These are phyloP conservation scores for Dissoconium aciculare DNA, from an alignment of 2,329 filamentous ascomycete genomes.

Conservation along the genomic window DNA sequence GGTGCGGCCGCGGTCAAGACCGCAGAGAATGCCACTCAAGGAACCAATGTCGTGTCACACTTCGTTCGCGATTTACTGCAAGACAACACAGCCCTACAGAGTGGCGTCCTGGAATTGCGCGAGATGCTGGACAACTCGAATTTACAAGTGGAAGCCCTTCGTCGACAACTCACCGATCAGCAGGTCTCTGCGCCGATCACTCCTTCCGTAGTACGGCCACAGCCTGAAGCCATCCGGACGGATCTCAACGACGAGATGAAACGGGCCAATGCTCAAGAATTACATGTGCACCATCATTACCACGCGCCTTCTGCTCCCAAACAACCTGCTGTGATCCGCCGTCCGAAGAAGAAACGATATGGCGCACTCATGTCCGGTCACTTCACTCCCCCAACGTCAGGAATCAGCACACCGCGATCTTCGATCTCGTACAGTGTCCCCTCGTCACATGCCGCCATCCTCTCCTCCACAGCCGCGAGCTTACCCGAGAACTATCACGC, in stretches of 20 bases:
- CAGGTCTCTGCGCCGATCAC: constrained; percentile 5
- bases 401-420: constrained; percentile 24
- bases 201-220: too few species aligned
- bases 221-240: constrained; percentile 11
- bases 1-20: constrained; percentile 60
- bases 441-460: constrained; percentile 40
- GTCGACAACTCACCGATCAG: constrained; percentile 67
- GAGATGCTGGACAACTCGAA: constrained; percentile 86
- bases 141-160: constrained; percentile 75
- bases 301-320: constrained; percentile 42
- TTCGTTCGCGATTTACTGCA: constrained; percentile 92
- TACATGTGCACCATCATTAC: constrained; percentile 93
- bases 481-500: constrained; percentile 44
- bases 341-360: constrained; percentile 58
- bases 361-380: constrained; percentile 41
- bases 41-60: constrained; percentile 68
- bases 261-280: constrained; percentile 54
- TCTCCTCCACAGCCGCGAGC: constrained; percentile 48
- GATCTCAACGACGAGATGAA: constrained; percentile 51
- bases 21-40: constrained; percentile 42
- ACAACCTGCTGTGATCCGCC: constrained; percentile 25
- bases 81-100: constrained; percentile 86
- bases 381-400: constrained; percentile 30
- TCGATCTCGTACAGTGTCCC: constrained; percentile 30
- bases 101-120: constrained; percentile 77